A percentile compares a stretch with the other conserved stretches of the same genome.
phyloP scores from a whole-genome alignment of 305 asterid genomes.

The Petunia hybrid region DNA sequence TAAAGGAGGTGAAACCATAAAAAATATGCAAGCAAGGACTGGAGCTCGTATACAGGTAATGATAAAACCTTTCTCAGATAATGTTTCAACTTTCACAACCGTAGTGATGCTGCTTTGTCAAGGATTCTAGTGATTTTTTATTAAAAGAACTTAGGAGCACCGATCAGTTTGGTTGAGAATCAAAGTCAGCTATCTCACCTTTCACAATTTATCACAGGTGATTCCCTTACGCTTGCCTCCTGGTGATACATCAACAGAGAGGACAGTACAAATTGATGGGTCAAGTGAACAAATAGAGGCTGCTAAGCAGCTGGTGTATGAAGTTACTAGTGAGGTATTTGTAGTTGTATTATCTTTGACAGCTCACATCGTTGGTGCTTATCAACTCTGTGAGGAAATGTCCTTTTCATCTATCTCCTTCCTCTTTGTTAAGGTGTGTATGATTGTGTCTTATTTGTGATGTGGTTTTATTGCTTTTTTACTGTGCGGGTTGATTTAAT shows the following conservation, averaged over 20 bases:
- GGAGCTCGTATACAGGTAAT: slow-evolving; percentile 94
- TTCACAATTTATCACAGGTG: slow-evolving; percentile 53
- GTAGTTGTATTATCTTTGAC: neutral
- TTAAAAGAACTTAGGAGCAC: no score
- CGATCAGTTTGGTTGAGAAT: no score
- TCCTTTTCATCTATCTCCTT: no score
- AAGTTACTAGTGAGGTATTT: slow-evolving; percentile 41
- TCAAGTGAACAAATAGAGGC: slow-evolving; percentile 41
- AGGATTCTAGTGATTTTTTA: neutral
- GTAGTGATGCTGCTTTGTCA: neutral
- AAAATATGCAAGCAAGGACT: slow-evolving; percentile 80
- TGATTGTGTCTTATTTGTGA: neutral
- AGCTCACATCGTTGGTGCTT: no score
- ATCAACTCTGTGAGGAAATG: no score
- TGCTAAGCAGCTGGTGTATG: slow-evolving; percentile 42
- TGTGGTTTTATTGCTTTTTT: neutral
- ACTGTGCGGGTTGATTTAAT: neutral
- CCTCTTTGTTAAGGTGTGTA: neutral
- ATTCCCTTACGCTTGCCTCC: slow-evolving; percentile 95
- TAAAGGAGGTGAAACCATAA: slow-evolving; percentile 96
- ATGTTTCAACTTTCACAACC: neutral
- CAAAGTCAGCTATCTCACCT: neutral
- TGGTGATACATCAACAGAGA: slow-evolving; percentile 82
- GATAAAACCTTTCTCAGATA: slow-evolving; percentile 8
- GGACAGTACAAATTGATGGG: slow-evolving; percentile 55